A percentile compares a stretch with the other conserved stretches of the same genome.
Conservation (phyloP, 805 yeast genomes). For the Teunomyces gatunensis region DNA sequence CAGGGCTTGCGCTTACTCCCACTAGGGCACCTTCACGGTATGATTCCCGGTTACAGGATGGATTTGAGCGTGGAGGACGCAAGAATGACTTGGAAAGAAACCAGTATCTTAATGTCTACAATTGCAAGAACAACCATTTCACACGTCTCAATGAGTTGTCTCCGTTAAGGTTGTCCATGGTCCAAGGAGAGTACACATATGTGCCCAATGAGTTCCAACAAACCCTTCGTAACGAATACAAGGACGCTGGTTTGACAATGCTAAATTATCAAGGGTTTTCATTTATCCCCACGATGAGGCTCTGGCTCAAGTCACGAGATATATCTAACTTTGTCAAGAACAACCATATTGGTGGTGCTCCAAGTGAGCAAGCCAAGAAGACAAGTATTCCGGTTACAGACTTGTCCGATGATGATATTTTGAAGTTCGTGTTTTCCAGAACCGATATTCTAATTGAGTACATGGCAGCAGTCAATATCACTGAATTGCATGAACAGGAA, state of each 20-base stretch:
- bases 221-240: conserved; percentile 30
- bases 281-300: conserved; percentile 51
- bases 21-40: conserved; percentile 21
- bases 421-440: conserved; percentile 22
- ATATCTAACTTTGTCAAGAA: conserved; percentile 2
- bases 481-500: conserved; percentile 34
- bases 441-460: conserved; percentile 30
- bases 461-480: conserved; percentile 24
- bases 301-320: conserved; percentile 45
- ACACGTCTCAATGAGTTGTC: conserved; percentile 24
- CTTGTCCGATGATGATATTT: conserved; percentile 21
- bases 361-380: neutral
- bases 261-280: conserved; percentile 37
- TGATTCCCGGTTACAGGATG: neutral
- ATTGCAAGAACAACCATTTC: conserved; percentile 41
- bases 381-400: conserved; percentile 6
- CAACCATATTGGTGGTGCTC: conserved; percentile 6
- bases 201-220: conserved; percentile 31
- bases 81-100: conserved; percentile 19
- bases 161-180: conserved; percentile 30
- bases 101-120: conserved; percentile 26
- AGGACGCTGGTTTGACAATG: conserved; percentile 6
- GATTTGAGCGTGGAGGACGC: conserved; percentile 1
- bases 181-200: conserved; percentile 36
- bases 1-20: conserved; percentile 35